These are phyloP conservation scores for Silybum marianum DNA, from an alignment of 129 eudicot species.

Conservation along the genomic window DNA sequence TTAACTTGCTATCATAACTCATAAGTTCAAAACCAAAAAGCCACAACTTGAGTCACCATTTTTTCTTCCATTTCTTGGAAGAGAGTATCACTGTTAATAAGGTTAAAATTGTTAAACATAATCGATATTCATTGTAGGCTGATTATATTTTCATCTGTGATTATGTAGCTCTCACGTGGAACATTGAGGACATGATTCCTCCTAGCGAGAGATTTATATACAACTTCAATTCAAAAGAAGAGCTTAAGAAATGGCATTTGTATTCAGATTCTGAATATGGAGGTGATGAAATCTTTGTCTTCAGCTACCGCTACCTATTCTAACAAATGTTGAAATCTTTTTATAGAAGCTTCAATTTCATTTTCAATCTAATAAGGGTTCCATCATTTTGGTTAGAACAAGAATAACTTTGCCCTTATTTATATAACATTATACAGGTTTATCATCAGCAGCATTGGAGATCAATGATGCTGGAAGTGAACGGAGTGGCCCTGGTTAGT, in stretches of 20 bases:
- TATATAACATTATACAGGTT: conserved; percentile 37
- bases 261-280: conserved; percentile 97
- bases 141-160: background rate
- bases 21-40: no score
- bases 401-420: background rate
- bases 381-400: background rate
- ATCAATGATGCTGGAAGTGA: conserved; percentile 60
- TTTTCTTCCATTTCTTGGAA: no score
- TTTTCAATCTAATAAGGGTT: background rate
- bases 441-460: conserved; percentile 96
- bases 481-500: conserved; percentile 59
- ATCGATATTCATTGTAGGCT: background rate
- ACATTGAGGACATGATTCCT: conserved; percentile 78
- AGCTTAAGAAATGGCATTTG: conserved; percentile 86
- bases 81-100: background rate
- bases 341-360: background rate
- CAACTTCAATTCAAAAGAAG: conserved; percentile 77
- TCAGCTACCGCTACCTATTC: background rate
- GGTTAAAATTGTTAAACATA: background rate
- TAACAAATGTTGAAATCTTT: background rate
- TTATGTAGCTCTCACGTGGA: conserved; percentile 83
- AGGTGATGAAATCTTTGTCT: conserved; percentile 38
- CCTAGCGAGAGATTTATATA: conserved; percentile 70
- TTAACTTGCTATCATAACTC: no score
- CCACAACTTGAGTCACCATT: no score